Base-by-base conservation (phyloP, 768 basidiomycete species). In the Phanerochaete sordida region DNA sequence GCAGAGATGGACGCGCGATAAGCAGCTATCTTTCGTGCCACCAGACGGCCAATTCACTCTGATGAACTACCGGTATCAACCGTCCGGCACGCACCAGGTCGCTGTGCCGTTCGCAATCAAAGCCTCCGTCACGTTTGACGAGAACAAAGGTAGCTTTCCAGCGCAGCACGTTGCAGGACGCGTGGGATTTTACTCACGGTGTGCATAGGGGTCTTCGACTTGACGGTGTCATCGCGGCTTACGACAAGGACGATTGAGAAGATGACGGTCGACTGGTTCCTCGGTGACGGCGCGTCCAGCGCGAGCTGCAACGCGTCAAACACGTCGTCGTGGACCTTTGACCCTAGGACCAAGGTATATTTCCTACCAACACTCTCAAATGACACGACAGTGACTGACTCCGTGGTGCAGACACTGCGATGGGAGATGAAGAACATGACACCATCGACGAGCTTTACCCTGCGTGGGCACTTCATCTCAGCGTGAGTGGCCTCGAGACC, bases 41-140 rank as follows among this genome's bases (percentile, higher is more conserved):
- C 95, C 95, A 4, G 95, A 98, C 66, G 95, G 95, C 2, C 83
- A 83, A 54, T 98, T 97, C 74, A 81, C 81, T 8, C 78, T 97
- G 21, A 83, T 88, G 68, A 90, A 94, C 64, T 98, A 97, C 69
- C 88, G 89, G 27, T 89, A 86, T 69, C 50, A 46, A 45, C 74
- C 72, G n/a, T 64, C 69, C 21, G 64, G 45, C 5, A 50, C 50
- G 51, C 66, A 64, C 33, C 69, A 71, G 46, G 66, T 74, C 2
- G 68, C 73, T 31, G 63, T 76, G 1, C 79, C 78, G 1, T 67
- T 79, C 49, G 51, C 64, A 24, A 56, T 77, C 15, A 73, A 74
- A 35, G 35, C 73, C 0, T 33, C 56, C 1, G 67, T 83, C 37
- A 68, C 62, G n/a, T 57, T 78, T 0, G 67, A 73, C 30, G 76